phyloP scores from a whole-genome alignment of 331 rosid species.

The Pyrus hybrid region DNA sequence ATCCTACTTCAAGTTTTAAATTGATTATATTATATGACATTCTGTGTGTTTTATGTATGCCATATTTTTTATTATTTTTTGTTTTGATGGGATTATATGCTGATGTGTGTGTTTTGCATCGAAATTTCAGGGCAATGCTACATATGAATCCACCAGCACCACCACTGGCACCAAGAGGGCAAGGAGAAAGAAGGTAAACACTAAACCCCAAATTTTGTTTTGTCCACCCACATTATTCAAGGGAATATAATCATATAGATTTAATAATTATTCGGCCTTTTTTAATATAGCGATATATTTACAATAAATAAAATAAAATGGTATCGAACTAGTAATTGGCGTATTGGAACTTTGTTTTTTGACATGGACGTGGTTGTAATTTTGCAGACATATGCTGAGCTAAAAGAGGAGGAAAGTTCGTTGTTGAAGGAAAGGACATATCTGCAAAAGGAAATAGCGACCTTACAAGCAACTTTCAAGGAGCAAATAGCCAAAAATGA shows the following conservation, averaged over 20 bases:
- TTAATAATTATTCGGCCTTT: neutral
- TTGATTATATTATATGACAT: too few relatives aligned
- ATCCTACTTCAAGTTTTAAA: too few relatives aligned
- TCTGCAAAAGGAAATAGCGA: constrained; percentile 46
- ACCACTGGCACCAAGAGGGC: constrained; percentile 39
- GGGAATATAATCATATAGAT: too few relatives aligned
- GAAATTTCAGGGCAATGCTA: constrained; percentile 47
- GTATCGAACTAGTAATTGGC: too few relatives aligned
- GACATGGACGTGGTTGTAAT: neutral
- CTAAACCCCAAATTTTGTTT: neutral
- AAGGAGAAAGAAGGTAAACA: constrained; percentile 49
- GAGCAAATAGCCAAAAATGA: constrained; percentile 50
- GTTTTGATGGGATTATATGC: neutral
- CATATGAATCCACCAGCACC: constrained; percentile 49
- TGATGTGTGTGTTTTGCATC: neutral
- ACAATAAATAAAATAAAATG: too few relatives aligned
- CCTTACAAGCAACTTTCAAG: constrained; percentile 36
- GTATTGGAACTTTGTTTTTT: neutral
- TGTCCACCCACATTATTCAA: neutral
- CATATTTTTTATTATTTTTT: too few relatives aligned
- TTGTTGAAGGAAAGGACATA: constrained; percentile 50
- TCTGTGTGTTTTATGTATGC: too few relatives aligned
- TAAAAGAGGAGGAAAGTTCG: constrained; percentile 60
- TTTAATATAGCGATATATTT: too few relatives aligned
- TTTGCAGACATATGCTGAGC: constrained; percentile 61